Percentiles rank a stretch among this genome's conserved stretches.
Conservation (phyloP, 345 rosid genomes). For the Eucalyptus viminalis region DNA sequence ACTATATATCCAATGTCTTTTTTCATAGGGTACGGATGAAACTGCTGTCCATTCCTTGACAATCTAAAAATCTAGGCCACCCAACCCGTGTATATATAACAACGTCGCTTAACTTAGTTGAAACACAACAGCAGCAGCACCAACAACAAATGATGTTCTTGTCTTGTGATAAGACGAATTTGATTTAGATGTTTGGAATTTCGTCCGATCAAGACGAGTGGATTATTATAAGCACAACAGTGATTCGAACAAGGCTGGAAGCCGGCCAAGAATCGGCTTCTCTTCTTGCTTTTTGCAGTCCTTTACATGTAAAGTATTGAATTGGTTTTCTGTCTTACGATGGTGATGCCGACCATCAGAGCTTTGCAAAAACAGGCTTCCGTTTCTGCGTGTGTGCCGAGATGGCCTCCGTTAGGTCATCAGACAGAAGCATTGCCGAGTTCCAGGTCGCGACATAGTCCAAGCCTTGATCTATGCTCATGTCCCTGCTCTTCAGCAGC, state of each 20-base stretch:
- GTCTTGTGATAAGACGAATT: not conserved
- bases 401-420: constrained; percentile 55
- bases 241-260: not conserved
- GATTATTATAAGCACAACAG: not conserved
- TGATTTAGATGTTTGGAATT: not conserved
- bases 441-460: constrained; percentile 90
- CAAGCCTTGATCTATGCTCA: constrained; percentile 68
- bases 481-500: constrained; percentile 54
- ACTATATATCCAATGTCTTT: not conserved
- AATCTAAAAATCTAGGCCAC: not conserved
- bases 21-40: not conserved
- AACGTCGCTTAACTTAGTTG: not conserved
- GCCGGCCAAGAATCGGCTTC: not conserved
- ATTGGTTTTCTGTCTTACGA: not conserved
- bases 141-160: not conserved
- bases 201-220: not conserved
- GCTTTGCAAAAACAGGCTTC: constrained; percentile 57
- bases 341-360: constrained; percentile 10
- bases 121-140: not conserved
- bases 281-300: not conserved
- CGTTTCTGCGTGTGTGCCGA: constrained; percentile 39
- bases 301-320: not conserved
- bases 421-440: constrained; percentile 59
- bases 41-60: not conserved
- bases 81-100: not conserved